These are phyloP conservation scores for Fomitopsis pulvina DNA, from an alignment of 768 basidiomycete genomes.

Conservation along the genomic window DNA sequence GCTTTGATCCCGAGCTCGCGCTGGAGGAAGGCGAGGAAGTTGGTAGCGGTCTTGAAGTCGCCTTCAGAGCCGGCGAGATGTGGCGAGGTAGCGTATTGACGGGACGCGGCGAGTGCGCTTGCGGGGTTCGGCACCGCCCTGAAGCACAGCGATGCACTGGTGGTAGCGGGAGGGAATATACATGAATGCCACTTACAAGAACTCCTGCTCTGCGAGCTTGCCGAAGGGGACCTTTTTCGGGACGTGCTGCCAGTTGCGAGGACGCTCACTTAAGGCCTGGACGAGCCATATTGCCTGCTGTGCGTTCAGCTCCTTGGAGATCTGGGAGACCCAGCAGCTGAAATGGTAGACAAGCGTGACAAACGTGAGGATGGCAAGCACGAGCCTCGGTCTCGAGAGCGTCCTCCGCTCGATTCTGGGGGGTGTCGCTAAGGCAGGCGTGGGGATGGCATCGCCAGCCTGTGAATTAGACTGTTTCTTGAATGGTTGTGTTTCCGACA, in stretches of 20 bases:
- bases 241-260: not conserved
- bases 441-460: not conserved
- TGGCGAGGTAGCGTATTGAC: conserved; percentile 44
- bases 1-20: conserved; percentile 47
- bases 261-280: conserved; percentile 11
- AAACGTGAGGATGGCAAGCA: not conserved
- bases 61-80: conserved; percentile 54
- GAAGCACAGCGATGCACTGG: not conserved
- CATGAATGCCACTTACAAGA: conserved; percentile 30
- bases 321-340: not conserved
- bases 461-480: too few species aligned
- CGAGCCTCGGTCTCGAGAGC: not conserved
- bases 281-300: conserved; percentile 13
- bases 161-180: not conserved
- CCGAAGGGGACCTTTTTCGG: conserved; percentile 24
- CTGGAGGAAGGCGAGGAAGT: conserved; percentile 64
- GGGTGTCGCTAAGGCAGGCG: not conserved
- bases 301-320: conserved; percentile 2
- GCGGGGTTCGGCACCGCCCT: conserved; percentile 47
- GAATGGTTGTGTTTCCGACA: too few species aligned
- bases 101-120: conserved; percentile 45
- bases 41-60: conserved; percentile 57
- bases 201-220: conserved; percentile 36
- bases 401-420: not conserved
- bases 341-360: not conserved